A percentile compares a stretch with the other conserved stretches of the same genome.
Conservation (phyloP, 1,284 basidiomycete species). For the Mrakiaceae sp. region DNA sequence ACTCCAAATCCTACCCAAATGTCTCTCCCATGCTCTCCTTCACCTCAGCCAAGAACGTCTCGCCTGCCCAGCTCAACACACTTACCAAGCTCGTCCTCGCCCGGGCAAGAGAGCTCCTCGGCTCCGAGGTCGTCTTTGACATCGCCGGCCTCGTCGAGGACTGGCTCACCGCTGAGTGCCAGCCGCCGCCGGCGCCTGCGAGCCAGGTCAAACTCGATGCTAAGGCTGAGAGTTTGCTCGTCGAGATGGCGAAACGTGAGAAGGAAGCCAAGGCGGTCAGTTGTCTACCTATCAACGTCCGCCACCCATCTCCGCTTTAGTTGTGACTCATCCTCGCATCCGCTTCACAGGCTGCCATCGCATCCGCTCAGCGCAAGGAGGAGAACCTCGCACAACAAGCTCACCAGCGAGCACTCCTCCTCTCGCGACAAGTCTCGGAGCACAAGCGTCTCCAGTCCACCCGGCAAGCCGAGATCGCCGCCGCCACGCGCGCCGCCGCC, state of each 20-base stretch:
- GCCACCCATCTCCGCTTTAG: neutral
- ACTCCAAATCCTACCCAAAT: slow-evolving; percentile 26
- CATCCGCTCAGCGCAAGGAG: slow-evolving; percentile 9
- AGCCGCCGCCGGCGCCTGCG: slow-evolving; percentile 27
- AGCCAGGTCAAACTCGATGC: slow-evolving; percentile 24
- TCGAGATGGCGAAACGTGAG: slow-evolving; percentile 33
- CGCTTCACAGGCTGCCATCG: slow-evolving; percentile 13
- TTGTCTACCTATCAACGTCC: neutral
- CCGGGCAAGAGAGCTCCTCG: slow-evolving; percentile 26
- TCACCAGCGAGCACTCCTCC: neutral
- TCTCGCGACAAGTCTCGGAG: slow-evolving; percentile 9
- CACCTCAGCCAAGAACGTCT: slow-evolving; percentile 27
- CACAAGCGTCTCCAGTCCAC: slow-evolving; percentile 9
- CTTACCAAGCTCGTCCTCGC: slow-evolving; percentile 29
- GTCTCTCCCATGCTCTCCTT: slow-evolving; percentile 28
- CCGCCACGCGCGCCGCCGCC: neutral
- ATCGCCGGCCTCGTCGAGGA: slow-evolving; percentile 29
- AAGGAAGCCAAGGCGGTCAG: slow-evolving; percentile 32
- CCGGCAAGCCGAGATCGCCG: slow-evolving; percentile 1
- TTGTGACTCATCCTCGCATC: neutral
- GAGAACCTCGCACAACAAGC: slow-evolving; percentile 19
- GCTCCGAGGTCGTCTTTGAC: slow-evolving; percentile 32
- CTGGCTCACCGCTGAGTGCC: slow-evolving; percentile 31
- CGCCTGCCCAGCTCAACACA: slow-evolving; percentile 26
- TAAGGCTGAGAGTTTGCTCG: slow-evolving; percentile 24